Conservation (phyloP, 139 green algal species). For the Axilococcus clingmanii region DNA sequence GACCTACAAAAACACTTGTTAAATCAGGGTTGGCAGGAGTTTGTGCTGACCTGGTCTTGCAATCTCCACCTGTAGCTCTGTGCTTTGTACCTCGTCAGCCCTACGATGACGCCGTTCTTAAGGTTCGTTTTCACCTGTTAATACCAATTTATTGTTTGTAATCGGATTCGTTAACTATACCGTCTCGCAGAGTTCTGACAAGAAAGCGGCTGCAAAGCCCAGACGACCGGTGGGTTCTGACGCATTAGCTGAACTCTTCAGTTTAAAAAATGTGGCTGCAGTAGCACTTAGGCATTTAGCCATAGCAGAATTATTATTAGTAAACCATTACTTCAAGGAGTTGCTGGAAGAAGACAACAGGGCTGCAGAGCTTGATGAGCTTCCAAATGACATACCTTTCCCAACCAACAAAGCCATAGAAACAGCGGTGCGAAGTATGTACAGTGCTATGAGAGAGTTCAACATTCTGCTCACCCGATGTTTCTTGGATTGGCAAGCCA, state of each 20-base stretch:
- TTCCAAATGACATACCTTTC: neutral
- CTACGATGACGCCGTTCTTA: slow-evolving; percentile 21
- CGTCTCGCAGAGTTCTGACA: neutral
- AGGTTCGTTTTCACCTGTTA: too few relatives aligned
- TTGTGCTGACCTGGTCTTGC: neutral
- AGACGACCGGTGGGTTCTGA: neutral
- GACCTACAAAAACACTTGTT: slow-evolving; percentile 11
- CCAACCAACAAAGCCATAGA: too few relatives aligned
- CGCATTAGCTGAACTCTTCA: neutral
- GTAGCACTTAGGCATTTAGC: neutral
- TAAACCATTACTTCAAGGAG: slow-evolving; percentile 12
- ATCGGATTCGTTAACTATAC: too few relatives aligned
- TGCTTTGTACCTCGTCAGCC: slow-evolving; percentile 8
- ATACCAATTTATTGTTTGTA: too few relatives aligned
- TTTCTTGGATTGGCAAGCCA: neutral
- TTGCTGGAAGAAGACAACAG: slow-evolving; percentile 14
- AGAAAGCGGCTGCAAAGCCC: neutral
- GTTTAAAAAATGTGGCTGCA: neutral
- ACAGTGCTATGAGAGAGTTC: too few relatives aligned
- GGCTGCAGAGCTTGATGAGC: slow-evolving; percentile 3
- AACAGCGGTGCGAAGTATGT: too few relatives aligned
- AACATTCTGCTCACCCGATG: too few relatives aligned
- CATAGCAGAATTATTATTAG: slow-evolving; percentile 6
- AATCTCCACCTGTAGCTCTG: neutral
- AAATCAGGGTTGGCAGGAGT: slow-evolving; percentile 1